These are phyloP conservation scores for Punica granatum DNA, from an alignment of 345 rosid genomes.

Conservation along the genomic window DNA sequence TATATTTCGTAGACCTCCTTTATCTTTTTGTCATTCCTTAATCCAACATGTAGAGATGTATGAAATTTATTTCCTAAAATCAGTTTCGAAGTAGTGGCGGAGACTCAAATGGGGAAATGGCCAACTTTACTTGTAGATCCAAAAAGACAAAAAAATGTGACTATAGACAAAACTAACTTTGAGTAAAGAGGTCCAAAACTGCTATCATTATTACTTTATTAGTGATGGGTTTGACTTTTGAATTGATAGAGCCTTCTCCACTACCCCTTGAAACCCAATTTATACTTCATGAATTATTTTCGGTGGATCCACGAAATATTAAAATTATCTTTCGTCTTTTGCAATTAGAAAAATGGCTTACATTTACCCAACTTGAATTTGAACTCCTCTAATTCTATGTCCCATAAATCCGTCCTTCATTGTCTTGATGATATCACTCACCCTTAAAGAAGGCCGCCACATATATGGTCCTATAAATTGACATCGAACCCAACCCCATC, in stretches of 20 bases:
- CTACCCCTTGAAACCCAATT: neutral
- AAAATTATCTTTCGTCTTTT: too few relatives aligned
- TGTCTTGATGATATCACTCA: neutral
- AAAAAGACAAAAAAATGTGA: too few relatives aligned
- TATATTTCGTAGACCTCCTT: too few relatives aligned
- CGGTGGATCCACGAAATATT: too few relatives aligned
- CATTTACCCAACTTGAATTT: neutral
- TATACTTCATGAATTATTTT: neutral
- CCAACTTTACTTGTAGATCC: neutral
- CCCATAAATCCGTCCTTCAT: neutral
- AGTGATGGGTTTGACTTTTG: conserved; percentile 7
- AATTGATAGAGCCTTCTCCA: conserved; percentile 6
- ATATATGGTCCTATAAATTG: too few relatives aligned
- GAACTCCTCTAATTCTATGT: neutral
- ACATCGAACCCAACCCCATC: too few relatives aligned
- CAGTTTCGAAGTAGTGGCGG: too few relatives aligned
- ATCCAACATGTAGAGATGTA: too few relatives aligned
- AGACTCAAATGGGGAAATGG: too few relatives aligned
- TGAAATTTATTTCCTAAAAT: too few relatives aligned
- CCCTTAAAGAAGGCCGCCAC: neutral
- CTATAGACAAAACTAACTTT: neutral
- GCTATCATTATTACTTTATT: neutral
- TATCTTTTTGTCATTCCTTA: too few relatives aligned
- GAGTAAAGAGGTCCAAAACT: too few relatives aligned
- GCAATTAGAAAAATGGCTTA: neutral